These are phyloP conservation scores for Trichoderma harzianum DNA, from an alignment of 2,329 filamentous ascomycete species.

Conservation along the genomic window DNA sequence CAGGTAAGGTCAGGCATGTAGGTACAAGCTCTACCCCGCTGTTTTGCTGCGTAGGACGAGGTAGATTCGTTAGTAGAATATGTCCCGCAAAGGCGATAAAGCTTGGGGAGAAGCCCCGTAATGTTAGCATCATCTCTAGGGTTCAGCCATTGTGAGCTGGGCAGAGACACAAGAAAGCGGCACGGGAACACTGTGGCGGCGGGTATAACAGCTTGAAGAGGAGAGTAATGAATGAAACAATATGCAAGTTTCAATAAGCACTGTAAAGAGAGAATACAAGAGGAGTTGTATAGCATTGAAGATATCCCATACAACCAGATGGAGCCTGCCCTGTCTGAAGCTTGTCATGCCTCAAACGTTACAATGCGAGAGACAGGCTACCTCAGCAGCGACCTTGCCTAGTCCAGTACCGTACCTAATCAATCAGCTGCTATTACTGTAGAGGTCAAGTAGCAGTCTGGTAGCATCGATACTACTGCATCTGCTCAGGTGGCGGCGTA, in stretches of 20 bases:
- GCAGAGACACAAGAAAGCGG: not conserved
- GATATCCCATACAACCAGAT: not conserved
- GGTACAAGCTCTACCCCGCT: not conserved
- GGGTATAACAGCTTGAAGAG: not conserved
- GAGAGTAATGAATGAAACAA: not conserved
- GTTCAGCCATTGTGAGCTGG: not conserved
- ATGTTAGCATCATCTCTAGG: not conserved
- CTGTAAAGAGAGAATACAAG: not conserved
- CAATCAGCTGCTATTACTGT: too few relatives aligned
- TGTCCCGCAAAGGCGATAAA: not conserved
- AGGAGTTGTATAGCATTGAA: not conserved
- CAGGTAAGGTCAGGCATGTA: not conserved
- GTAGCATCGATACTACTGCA: not conserved
- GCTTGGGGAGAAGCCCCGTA: not conserved
- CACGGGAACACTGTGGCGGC: not conserved
- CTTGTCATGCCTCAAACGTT: not conserved
- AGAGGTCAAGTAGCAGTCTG: not conserved
- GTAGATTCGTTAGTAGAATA: constrained; percentile 4
- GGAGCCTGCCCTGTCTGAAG: not conserved
- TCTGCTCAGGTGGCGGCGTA: not conserved
- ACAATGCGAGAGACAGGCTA: not conserved
- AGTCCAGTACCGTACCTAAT: not conserved
- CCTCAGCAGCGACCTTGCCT: not conserved
- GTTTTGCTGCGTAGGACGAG: not conserved
- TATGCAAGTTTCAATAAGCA: not conserved